Evolutionary conservation across 2,329 filamentous ascomycete species (phyloP).

Genomic region (Fusarium begoniae): DNA sequence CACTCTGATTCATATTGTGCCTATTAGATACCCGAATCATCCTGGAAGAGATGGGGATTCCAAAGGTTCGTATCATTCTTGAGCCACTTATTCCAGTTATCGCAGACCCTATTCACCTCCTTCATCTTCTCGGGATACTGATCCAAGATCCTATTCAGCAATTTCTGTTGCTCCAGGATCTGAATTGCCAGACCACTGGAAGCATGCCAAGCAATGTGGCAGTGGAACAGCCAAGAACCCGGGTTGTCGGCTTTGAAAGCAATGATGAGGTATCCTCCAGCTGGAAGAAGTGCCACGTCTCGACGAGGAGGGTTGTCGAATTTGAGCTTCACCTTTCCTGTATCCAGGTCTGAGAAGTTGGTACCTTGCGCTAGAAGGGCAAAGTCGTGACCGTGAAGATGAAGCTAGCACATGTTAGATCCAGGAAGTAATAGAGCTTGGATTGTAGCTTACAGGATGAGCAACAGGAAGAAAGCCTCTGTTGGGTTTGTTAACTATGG

Average conservation of each 20-base stretch:
- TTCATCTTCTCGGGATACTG: conserved; percentile 4
- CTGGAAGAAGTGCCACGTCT: conserved; percentile 14
- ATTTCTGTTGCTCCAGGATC: conserved; percentile 12
- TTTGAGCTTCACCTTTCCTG: background rate
- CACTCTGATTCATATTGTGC: background rate
- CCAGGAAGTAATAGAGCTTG: too few relatives aligned
- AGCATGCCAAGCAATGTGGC: conserved; percentile 20
- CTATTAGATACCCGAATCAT: conserved; percentile 1
- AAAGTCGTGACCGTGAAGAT: conserved; percentile 27
- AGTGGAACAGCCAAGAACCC: conserved; percentile 21
- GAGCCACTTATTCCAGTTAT: conserved; percentile 24
- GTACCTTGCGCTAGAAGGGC: conserved; percentile 14
- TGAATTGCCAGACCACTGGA: conserved; percentile 17
- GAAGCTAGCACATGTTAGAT: background rate
- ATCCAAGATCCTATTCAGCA: conserved; percentile 8
- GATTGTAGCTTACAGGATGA: conserved; percentile 5
- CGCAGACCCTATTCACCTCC: conserved; percentile 15
- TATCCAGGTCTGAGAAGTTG: background rate
- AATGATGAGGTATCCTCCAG: conserved; percentile 12
- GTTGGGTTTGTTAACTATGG: background rate
- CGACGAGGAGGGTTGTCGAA: conserved; percentile 21
- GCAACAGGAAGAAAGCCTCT: background rate
- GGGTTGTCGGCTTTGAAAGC: conserved; percentile 18
- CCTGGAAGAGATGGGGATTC: conserved; percentile 7
- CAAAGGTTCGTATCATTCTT: background rate